Base-by-base conservation (phyloP, 495 filamentous ascomycete genomes). In the Neurospora intermedia region DNA sequence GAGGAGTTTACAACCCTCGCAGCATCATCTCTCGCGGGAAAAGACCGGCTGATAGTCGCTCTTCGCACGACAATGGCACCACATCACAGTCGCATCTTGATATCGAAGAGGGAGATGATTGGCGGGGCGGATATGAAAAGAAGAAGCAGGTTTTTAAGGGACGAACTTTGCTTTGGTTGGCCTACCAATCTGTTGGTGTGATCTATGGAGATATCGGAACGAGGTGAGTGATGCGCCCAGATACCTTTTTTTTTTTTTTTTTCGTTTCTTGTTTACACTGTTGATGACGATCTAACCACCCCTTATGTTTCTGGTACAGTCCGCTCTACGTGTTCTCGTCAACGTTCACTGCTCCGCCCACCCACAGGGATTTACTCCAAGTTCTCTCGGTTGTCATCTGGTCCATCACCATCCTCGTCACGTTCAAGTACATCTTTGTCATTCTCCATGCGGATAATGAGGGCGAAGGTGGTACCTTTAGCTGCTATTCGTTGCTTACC, bases 171-270 rank as follows among this genome's bases (percentile, higher is more conserved):
- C 72, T 86, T 62, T 86, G 84, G 83, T 84, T 92, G 42, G 85
- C 90, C 7, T 93, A 92, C 27, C 90, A 92, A 78, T 89, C 88
- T 0, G 86, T 88, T 54, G 91, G 91, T 46, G 89, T 90, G 69
- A 93, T 93, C 48, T 93, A 93, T 77, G 91, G 91, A 9, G 91
- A 93, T 74, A 93, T 93, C 74, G 91, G 91, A 45, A 93, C 91
- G 15, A 91, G 81, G 81, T 79, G 69, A 72, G 72, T 69, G 46
- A 23, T 54, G 46, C 9, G n/a, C 4, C 35, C 35, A 38, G 35
- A 48, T 8, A 3, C 9, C 16, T 38, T 38, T 38, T 38, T 38
- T 38, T 38, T 38, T 38, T 38, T 18, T 2, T 15, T 4, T 18
- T 73, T 38, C n/a, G 35, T 6, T 69, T 20, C 35, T 38, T 38